Base-by-base conservation (phyloP, 2,329 filamentous ascomycete species). In the Aspergillus tubingensis region DNA sequence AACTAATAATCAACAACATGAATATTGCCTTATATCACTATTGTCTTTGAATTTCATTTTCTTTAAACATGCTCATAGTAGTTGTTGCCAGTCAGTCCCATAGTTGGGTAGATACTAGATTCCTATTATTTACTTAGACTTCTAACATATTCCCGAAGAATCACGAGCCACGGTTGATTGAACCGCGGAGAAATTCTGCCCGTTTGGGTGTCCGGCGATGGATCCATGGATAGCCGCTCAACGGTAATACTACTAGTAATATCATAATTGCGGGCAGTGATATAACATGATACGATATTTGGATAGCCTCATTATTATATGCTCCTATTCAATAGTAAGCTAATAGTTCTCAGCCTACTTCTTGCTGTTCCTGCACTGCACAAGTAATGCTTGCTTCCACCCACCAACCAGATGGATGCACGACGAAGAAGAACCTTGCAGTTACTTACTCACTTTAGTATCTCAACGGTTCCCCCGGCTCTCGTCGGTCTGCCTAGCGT, bases 121-220 rank as follows among this genome's bases (percentile, higher is more conserved):
- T 2, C 10, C 27, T 27, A 27, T 3, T 30, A 11, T 30, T 30
- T 50, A 50, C 25, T 44, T 15, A 13, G n/a, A 19, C 32, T 36
- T 15, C 32, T 30, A 44, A 44, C 25, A 30, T 49, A n/a, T 50
- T 27, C 25, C 25, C 53, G 43, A 10, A 17, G 15, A 32, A 39
- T 44, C 39, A 30, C 27, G 53, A 55, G 53, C 53, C 53, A 55
- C 43, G 53, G 53, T 47, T 47, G 36, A 54, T 47, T 47, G 36
- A 54, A 23, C 52, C 52, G 52, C 52, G 53, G 53, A 55, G 52
- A 41, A 30, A 43, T 54, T n/a, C 21, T 43, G 38, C 27, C 25
- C 25, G 47, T 50, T 50, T 50, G 47, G 47, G 47, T 30, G 25
- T 50, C 25, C 47, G 47, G 23, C 47, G 13, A 50, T 43, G 38